These are phyloP conservation scores for Russula lepida DNA, from an alignment of 768 basidiomycete genomes.

Conservation along the genomic window DNA sequence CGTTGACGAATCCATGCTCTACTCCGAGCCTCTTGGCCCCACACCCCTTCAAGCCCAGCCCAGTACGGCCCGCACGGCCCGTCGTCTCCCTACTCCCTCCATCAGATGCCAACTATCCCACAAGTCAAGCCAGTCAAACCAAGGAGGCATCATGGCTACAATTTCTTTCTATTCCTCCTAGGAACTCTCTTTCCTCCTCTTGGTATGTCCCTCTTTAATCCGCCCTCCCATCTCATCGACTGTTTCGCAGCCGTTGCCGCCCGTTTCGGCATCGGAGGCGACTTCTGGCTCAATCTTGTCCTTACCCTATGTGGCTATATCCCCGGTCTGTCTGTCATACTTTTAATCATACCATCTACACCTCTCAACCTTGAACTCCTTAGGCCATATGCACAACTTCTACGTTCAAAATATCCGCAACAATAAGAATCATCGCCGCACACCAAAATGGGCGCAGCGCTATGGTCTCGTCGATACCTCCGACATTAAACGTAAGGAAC, in stretches of 20 bases:
- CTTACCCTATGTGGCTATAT: conserved; percentile 90
- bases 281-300: conserved; percentile 86
- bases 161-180: conserved; percentile 72
- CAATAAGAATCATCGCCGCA: conserved; percentile 85
- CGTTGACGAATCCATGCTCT: conserved; percentile 1
- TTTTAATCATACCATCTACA: conserved; percentile 2
- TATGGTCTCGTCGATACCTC: conserved; percentile 83
- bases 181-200: conserved; percentile 90
- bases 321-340: conserved; percentile 46
- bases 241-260: conserved; percentile 73
- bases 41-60: not conserved
- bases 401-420: conserved; percentile 96
- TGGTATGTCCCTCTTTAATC: conserved; percentile 40
- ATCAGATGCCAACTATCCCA: not conserved
- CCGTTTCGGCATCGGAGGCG: conserved; percentile 82
- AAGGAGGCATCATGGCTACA: conserved; percentile 71
- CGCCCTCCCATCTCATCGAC: conserved; percentile 5
- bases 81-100: not conserved
- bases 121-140: conserved; percentile 39
- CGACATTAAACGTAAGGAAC: conserved; percentile 68
- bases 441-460: conserved; percentile 92
- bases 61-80: not conserved
- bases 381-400: conserved; percentile 88
- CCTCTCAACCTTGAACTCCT: conserved; percentile 12
- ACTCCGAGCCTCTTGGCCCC: not conserved